Percentiles rank a stretch among this genome's conserved stretches.
Conservation (phyloP, 208 protist species). For the Blastocrithidia nonstop region DNA sequence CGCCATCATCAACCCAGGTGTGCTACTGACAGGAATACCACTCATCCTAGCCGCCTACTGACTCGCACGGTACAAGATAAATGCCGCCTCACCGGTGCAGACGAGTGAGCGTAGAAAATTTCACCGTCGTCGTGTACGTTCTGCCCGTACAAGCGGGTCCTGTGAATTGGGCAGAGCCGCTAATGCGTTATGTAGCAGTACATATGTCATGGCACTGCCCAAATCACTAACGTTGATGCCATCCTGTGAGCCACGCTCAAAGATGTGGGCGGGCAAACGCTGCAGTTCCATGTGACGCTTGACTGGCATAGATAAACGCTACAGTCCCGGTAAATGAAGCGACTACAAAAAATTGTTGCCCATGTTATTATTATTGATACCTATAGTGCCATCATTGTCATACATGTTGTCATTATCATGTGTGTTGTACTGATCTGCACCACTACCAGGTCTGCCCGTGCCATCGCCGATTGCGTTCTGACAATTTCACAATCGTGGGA, state of each 20-base stretch:
- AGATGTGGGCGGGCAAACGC: conserved; percentile 27
- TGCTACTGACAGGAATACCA: conserved; percentile 41
- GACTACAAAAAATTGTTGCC: not conserved
- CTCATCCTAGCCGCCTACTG: conserved; percentile 32
- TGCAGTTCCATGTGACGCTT: conserved; percentile 25
- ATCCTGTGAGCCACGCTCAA: conserved; percentile 7
- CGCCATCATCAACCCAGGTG: conserved; percentile 31
- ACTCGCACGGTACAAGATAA: conserved; percentile 42
- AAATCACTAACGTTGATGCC: conserved; percentile 10
- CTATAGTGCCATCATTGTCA: not conserved
- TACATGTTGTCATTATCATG: not conserved
- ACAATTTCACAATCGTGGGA: no score
- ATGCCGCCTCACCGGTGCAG: conserved; percentile 56
- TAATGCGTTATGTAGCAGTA: conserved; percentile 32
- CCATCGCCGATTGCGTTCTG: no score
- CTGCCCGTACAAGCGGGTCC: conserved; percentile 8
- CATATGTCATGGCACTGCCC: conserved; percentile 25
- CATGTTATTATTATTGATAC: not conserved
- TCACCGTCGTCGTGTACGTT: conserved; percentile 52
- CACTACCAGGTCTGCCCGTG: not conserved
- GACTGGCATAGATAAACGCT: conserved; percentile 28
- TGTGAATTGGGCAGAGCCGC: conserved; percentile 14
- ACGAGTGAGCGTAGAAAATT: conserved; percentile 64
- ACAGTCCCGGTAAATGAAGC: conserved; percentile 8
- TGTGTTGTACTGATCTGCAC: not conserved